A percentile compares a stretch with the other conserved stretches of the same genome.
Evolutionary conservation across 2,329 filamentous ascomycete species (phyloP).

Genomic region (Colletotrichum gloeosporioides): DNA sequence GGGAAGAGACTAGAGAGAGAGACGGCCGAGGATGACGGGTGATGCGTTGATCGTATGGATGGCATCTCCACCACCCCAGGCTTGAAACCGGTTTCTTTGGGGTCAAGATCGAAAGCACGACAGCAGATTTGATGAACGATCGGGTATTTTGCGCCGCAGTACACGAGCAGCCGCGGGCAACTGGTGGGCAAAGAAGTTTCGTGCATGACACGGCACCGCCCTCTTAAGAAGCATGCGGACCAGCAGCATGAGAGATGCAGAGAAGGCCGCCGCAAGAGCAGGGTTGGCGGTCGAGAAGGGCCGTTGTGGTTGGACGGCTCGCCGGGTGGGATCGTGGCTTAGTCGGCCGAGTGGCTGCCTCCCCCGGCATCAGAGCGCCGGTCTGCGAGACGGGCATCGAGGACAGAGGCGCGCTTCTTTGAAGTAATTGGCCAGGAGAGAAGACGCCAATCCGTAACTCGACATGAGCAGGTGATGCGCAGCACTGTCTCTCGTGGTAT

Average conservation of each 20-base stretch:
- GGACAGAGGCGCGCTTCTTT: background rate
- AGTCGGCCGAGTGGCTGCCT: conserved; percentile 13
- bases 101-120: background rate
- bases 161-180: background rate
- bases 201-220: conserved; percentile 16
- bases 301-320: conserved; percentile 4
- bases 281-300: background rate
- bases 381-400: background rate
- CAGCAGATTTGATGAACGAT: conserved; percentile 10
- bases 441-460: background rate
- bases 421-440: background rate
- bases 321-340: conserved; percentile 11
- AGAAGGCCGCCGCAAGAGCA: background rate
- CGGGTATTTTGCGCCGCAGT: background rate
- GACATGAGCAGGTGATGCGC: background rate
- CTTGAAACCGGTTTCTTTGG: conserved; percentile 11
- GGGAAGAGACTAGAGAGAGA: background rate
- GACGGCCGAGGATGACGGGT: background rate
- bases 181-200: conserved; percentile 10
- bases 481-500: background rate
- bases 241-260: background rate
- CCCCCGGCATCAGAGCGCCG: background rate
- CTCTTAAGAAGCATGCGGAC: conserved; percentile 7
- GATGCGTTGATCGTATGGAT: conserved; percentile 2
- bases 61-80: background rate